A percentile compares a stretch with the other conserved stretches of the same genome.
These are phyloP conservation scores for Sordariomycetes sp. DNA, from an alignment of 2,329 filamentous ascomycete species.

Conservation along the genomic window DNA sequence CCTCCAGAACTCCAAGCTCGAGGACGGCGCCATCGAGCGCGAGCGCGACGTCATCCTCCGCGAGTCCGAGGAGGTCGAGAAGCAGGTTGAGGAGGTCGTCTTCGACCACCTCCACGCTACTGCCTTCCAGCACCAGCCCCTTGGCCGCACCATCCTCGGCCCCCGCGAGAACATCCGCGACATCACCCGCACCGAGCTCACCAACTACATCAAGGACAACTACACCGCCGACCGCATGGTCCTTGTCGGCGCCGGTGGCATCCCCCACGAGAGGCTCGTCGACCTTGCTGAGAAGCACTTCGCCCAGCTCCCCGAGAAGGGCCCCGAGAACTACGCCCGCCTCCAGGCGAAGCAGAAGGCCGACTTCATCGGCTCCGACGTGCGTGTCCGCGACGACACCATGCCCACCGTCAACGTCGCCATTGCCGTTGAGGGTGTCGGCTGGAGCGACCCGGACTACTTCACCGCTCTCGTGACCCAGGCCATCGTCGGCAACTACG, in stretches of 20 bases:
- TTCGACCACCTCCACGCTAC: conserved; percentile 99
- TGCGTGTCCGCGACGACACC: conserved; percentile 91
- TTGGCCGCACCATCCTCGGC: conserved; percentile 94
- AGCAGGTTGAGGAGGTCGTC: conserved; percentile 98
- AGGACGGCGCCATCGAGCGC: conserved; percentile 83
- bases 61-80: conserved; percentile 99
- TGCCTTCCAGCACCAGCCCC: conserved; percentile 90
- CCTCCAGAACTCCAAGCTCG: conserved; percentile 98
- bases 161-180: conserved; percentile 97
- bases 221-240: conserved; percentile 99
- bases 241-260: conserved; percentile 85
- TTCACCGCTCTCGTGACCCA: conserved; percentile 96
- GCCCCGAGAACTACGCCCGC: conserved; percentile 64
- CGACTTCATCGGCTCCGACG: conserved; percentile 93
- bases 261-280: conserved; percentile 89
- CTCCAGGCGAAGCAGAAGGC: conserved; percentile 76
- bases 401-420: conserved; percentile 96
- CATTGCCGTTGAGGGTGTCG: conserved; percentile 97
- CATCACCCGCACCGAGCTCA: conserved; percentile 84
- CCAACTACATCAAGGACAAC: conserved; percentile 98
- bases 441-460: conserved; percentile 99
- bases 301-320: conserved; percentile 62
- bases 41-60: conserved; percentile 98
- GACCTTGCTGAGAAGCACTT: conserved; percentile 97
- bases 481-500: conserved; percentile 99